Evolutionary conservation across 352 stramenopile species (phyloP), one percentile per base, ranked within the genome.

Genomic region (Pythium folliculosum): DNA sequence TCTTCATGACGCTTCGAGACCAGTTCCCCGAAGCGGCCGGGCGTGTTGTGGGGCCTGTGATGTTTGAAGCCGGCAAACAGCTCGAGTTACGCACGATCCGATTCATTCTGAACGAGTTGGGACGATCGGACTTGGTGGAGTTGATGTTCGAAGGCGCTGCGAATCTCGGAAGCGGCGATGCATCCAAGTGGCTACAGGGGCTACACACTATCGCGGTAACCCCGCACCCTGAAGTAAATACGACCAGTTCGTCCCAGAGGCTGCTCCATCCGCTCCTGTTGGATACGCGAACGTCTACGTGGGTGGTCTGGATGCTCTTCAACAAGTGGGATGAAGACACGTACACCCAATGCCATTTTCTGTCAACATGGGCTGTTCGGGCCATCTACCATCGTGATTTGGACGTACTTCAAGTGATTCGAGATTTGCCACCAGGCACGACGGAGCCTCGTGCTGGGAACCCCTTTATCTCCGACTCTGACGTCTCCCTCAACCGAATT

Each of bases 61-160:
- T 45, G 30, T 58, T 58, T 43, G 27, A 45, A 23, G 51, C 51
- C 8, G 51, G 30, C 19, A 58, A 58, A 19, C 16, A 16, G 13
- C 17, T 22, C 1, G 14, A 45, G 30, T 30, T 58, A 19, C 51
- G 13, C 0, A 58, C 51, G 51, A 58, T 58, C 19, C 51, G 30
- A 2, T 58, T 58, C 30, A 45, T 58, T 16, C 3, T 58, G 8
- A 12, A 44, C 21, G 19, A 38, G 40, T n/a, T 47, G 40, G 14
- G 40, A 12, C 37, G 37, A 43, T 43, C 14, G 10, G 37, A 43
- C 37, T 13, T 43, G 37, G 10, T 17, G 37, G 10, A 43, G 14
- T 16, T 43, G 37, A 17, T 17, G 14, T 43, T 43, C 10, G 37
- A 43, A 12, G 37, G 37, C 2, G 37, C 37, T 12, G 37, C 37